Evolutionary conservation across 352 stramenopile genomes (phyloP), one percentile per base, ranked within the genome.

Genomic region (Stramenopiles sp.): DNA sequence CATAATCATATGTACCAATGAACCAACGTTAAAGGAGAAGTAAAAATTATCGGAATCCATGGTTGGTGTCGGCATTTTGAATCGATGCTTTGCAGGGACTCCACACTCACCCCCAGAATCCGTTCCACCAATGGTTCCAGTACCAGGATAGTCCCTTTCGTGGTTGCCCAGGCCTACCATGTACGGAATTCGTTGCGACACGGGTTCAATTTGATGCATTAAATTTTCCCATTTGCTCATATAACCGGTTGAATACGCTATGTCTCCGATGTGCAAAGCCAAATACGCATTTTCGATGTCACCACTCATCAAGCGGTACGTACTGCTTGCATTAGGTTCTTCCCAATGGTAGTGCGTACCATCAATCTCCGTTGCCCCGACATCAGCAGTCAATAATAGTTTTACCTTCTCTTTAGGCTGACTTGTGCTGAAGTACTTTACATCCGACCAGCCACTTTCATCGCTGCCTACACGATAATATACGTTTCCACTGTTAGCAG

Each of bases 1-100:
- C 76, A 96, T 89, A 32, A 97, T 90, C 25, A 95, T 93, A 80
- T 96, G 91, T 1, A 97, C 88, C 33, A 89, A 89, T 27, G 86
- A 89, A 81, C 93, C 92, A 29, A 31, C 14, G 22, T 78, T 86
- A 83, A 95, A 97, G n/a, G 90, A 96, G 85, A 96, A 92, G 90
- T 91, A 94, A 83, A 92, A 94, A 80, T 80, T 4, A 71, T 31
- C 76, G 25, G 67, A 81, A 29, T 31, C 30, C n/a, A 8, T 0
- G 55, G 78, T 30, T n/a, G 29, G 80, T 27, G 67, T 22, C 7
- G 80, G 80, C 80, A 82, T 76, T 32, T n/a, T 7, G 29, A 82
- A 82, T 29, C 80, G 80, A 80, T 80, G 33, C 1, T 14, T 1
- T 30, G 80, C 80, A 25, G 80, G 7, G 7, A 82, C 67, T 27